Evolutionary conservation across 192 early-diverging fungal genomes (phyloP), one percentile per base, ranked within the genome.

Genomic region (Chytriomyces confervae): DNA sequence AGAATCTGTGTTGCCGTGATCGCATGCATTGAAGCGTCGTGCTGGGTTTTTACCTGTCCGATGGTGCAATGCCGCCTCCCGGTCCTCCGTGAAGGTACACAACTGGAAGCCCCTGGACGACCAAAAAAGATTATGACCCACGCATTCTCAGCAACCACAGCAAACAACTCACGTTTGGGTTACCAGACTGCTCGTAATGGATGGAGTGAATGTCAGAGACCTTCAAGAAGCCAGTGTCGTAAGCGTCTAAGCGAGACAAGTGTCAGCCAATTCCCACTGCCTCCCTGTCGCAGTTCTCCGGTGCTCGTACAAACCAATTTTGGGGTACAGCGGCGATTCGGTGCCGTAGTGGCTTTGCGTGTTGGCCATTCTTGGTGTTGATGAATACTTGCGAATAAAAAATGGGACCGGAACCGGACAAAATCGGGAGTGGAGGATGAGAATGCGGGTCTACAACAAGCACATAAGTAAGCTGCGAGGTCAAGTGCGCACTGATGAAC

Each of bases 171-270:
- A 61, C 92, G 24, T 84, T 62, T 36, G 86, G 87, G 82, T 93
- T 93, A 36, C 92, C 92, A 18, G 75, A 81, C 53, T 90, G 80
- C 81, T 93, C 92, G 46, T 81, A 90, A 76, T 92, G 87, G 63
- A 93, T 60, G 24, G 75, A 81, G 75, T 93, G 92, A 29, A 90
- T 49, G 77, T 83, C 75, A 9, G 83, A 84, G 51, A 92, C 91
- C 46, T 87, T 82, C 43, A 92, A 78, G 74, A 82, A 81, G 11
- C 89, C 88, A 8, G 79, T 69, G 61, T 88, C 81, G 79, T 75
- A 92, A 23, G 85, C 70, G 45, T 89, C 89, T 57, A n/a, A n/a
- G 16, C 1, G 5, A 20, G 20, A 57, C 16, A 13, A 20, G 20
- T n/a, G 13, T 57, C 16, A 57, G 53, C 13, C 53, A 57, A n/a